Percentiles rank a stretch among this genome's conserved stretches.
Conservation (phyloP, 2,329 filamentous ascomycete genomes). For the Eutypa lata region DNA sequence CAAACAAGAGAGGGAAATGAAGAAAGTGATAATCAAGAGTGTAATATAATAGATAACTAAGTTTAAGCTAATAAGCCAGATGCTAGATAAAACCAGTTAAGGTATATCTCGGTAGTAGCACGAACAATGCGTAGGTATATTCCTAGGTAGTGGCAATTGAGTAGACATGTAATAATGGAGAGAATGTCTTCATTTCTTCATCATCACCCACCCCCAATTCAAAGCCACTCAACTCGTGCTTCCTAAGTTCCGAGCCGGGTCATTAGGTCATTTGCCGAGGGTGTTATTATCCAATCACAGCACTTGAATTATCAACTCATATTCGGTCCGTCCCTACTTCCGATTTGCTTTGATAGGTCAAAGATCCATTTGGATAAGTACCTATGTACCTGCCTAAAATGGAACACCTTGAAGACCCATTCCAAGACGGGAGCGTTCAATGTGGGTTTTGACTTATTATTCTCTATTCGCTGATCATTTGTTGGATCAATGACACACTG, state of each 20-base stretch:
- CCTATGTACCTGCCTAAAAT: background rate
- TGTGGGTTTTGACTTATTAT: too few species aligned
- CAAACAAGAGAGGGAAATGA: background rate
- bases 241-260: conserved; percentile 13
- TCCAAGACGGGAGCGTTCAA: too few species aligned
- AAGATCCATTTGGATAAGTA: background rate
- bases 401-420: too few species aligned
- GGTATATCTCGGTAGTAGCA: conserved; percentile 3
- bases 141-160: conserved; percentile 16
- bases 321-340: background rate
- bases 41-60: conserved; percentile 1
- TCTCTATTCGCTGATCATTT: too few species aligned
- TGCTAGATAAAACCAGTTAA: conserved; percentile 7
- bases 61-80: background rate
- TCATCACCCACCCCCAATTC: conserved; percentile 25
- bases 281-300: background rate
- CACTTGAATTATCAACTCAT: background rate
- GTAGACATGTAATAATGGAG: conserved; percentile 1
- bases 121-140: background rate
- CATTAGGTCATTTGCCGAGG: background rate
- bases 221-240: conserved; percentile 25
- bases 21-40: background rate
- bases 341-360: too few species aligned
- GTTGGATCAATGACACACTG: background rate
- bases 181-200: conserved; percentile 27